Evolutionary conservation across 208 protist species (phyloP).

Genomic region (Herpetomonas muscarum): DNA sequence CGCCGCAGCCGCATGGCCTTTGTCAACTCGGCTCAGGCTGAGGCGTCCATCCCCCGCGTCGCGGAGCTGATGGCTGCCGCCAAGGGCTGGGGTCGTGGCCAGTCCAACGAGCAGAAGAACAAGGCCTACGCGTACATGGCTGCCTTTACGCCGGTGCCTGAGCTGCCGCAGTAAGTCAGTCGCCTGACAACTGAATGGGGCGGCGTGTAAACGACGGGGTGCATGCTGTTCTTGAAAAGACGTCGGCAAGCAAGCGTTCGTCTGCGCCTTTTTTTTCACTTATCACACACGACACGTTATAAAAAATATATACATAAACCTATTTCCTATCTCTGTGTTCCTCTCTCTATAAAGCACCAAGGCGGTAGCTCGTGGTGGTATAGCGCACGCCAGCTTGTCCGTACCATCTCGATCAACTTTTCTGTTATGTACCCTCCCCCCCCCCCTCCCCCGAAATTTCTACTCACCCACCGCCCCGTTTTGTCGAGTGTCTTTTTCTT

Average conservation of each 20-base stretch:
- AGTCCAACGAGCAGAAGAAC: constrained; percentile 43
- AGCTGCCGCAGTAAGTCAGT: background rate
- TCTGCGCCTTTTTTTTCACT: too few species aligned
- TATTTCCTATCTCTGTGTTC: constrained; percentile 6
- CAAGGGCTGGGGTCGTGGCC: constrained; percentile 61
- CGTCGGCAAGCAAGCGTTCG: too few species aligned
- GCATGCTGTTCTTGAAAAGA: constrained; percentile 7
- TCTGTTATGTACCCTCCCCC: too few species aligned
- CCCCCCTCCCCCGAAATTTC: too few species aligned
- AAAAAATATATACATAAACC: background rate
- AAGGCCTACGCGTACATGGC: constrained; percentile 46
- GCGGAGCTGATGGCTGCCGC: constrained; percentile 82
- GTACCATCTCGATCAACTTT: too few species aligned
- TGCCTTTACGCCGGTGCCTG: constrained; percentile 45
- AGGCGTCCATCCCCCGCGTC: constrained; percentile 70
- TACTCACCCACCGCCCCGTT: too few species aligned
- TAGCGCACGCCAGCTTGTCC: too few species aligned
- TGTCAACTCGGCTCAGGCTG: constrained; percentile 67
- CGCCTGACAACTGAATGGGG: background rate
- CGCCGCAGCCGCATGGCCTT: constrained; percentile 91
- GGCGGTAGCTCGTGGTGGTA: too few species aligned
- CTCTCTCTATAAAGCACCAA: constrained; percentile 1
- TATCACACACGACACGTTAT: too few species aligned
- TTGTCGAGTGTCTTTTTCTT: too few species aligned
- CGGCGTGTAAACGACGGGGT: background rate